Evolutionary conservation across 495 filamentous ascomycete species (phyloP), one percentile per base, ranked within the genome.

Genomic region (Chaetomidium leptoderma): DNA sequence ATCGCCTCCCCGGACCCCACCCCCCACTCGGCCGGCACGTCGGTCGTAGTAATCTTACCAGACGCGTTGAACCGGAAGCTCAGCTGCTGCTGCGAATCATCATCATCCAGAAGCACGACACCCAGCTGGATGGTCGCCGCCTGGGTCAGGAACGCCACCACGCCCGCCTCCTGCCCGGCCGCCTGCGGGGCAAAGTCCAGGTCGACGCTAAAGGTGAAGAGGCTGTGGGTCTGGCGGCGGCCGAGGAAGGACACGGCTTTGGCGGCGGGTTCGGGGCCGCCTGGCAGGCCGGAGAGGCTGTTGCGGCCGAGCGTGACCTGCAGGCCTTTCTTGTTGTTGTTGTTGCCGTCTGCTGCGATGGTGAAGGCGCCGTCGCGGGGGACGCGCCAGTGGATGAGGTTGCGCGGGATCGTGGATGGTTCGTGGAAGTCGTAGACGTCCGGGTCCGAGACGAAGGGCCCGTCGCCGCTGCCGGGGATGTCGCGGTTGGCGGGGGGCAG

Each of bases 101-200:
- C 21, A 40, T 63, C 62, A 7, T 39, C 26, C 45, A 73, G 60
- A 5, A 66, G 60, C 17, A 75, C 73, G 26, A 80, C 55, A 49
- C 75, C 75, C 16, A 80, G 61, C 37, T 79, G 72, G 55, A 78
- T 67, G 60, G 77, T 77, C 44, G 72, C 67, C 46, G 61, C 60
- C 60, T 81, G 77, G 17, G 68, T 74, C 23, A 76, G 66, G 67
- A 81, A 81, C 2, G 75, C 65, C 2, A 70, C 64, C 36, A 76
- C 60, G 7, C 73, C 73, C 24, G 67, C 73, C 33, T 76, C 72
- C 46, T 79, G 60, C 61, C 61, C 71, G 5, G 53, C 44, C 4
- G 53, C 45, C 19, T 48, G 60, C 9, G 76, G 77, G 2, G 30
- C 14, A 59, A 76, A 79, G 10, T 65, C 48, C 17, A 79, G 30